Base-by-base conservation (phyloP, 2,329 filamentous ascomycete species). In the Microascus cirrosus region DNA sequence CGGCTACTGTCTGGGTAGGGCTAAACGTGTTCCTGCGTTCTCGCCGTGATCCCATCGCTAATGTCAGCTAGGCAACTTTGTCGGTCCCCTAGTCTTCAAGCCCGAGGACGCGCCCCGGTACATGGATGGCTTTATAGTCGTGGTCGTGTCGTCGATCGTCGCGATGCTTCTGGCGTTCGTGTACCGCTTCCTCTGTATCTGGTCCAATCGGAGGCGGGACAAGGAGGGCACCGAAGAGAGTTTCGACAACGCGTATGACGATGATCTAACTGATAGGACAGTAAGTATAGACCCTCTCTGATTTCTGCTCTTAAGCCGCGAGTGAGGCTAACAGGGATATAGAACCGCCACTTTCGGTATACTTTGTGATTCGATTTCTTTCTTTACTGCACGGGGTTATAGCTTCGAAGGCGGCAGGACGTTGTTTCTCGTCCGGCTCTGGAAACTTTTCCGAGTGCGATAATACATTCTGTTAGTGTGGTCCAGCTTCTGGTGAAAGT, bases 171-270 rank as follows among this genome's bases (percentile, higher is more conserved):
- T 78, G 3, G 69, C 71, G 0, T 59, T 78, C 6, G 63, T 72
- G 0, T 79, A 79, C 61, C 72, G 77, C 3, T 66, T 69, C 36
- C 60, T 77, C 7, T 78, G 75, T 60, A 65, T 74, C 4, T 70
- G 67, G 68, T 69, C 75, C 12, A 79, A 79, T 60, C 65, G 64
- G 20, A 67, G 65, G 58, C 70, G 75, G 28, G 75, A 79, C 59
- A 66, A 66, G 53, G 62, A 70, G 1, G 74, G 74, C 2, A 70
- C 68, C 11, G 58, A 69, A n/a, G 77, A 80, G 64, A 75, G 70
- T 1, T 80, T 73, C 53, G 77, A 80, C 53, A 72, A 80, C 63
- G 77, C 77, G 0, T 80, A 77, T 59, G 74, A 80, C 55, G 77
- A 80, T 63, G 76, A 79, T 60, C 66, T 78, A 50, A 80, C 76